Conservation (phyloP, 2,329 filamentous ascomycete species). For the Apiospora koreana region DNA sequence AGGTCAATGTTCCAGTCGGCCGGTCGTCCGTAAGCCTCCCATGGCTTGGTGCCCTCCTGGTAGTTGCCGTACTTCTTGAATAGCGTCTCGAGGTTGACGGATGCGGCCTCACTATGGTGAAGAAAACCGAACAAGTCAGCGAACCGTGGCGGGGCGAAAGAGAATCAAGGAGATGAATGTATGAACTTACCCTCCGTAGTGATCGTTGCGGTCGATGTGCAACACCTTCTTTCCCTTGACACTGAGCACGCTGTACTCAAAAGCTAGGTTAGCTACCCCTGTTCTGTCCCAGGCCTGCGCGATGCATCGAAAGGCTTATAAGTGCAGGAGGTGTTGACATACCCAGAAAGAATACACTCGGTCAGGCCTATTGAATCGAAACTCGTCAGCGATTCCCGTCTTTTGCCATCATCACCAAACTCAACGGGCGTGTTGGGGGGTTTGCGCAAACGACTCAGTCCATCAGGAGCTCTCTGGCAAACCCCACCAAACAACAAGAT, state of each 20-base stretch:
- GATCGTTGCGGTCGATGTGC: conserved; percentile 97
- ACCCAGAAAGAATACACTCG: conserved; percentile 98
- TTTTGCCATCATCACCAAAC: not conserved
- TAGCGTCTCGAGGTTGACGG: conserved; percentile 93
- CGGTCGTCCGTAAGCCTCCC: conserved; percentile 94
- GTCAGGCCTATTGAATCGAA: conserved; percentile 70
- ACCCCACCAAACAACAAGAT: conserved; percentile 19
- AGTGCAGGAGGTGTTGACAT: conserved; percentile 35
- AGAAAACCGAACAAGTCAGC: conserved; percentile 21
- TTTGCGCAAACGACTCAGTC: conserved; percentile 36
- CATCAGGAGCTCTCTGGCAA: conserved; percentile 15
- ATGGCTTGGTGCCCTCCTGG: conserved; percentile 78
- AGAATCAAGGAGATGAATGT: conserved; percentile 17
- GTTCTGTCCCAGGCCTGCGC: not conserved
- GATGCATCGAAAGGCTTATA: not conserved
- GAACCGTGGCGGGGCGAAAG: conserved; percentile 20
- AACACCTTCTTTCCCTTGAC: conserved; percentile 99
- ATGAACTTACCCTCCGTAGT: conserved; percentile 86
- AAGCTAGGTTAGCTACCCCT: conserved; percentile 13
- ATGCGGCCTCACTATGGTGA: conserved; percentile 77
- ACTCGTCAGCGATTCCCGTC: not conserved
- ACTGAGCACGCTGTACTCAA: conserved; percentile 73
- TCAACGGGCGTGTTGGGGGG: not conserved
- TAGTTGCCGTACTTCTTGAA: conserved; percentile 97
- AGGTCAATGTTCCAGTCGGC: conserved; percentile 99